A percentile compares a stretch with the other conserved stretches of the same genome.
phyloP scores from a whole-genome alignment of 2,329 filamentous ascomycete genomes.

The Fusarium nodosum region DNA sequence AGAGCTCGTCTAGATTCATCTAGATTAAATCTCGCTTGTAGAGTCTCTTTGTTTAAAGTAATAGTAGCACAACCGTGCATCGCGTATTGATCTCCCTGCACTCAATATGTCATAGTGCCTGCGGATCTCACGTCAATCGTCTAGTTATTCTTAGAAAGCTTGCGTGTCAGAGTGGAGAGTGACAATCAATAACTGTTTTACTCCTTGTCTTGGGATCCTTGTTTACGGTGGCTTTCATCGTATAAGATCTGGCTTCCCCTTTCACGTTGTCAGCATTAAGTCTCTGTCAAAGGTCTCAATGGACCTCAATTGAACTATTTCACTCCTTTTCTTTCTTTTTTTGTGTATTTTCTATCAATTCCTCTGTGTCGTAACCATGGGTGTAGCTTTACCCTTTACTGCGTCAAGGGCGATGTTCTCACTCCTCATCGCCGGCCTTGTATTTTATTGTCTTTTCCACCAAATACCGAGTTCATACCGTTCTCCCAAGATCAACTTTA shows the following conservation, averaged over 20 bases:
- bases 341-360: not conserved
- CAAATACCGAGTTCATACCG: slow-evolving; percentile 18
- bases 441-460: slow-evolving; percentile 38
- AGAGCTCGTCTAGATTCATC: not conserved
- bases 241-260: slow-evolving; percentile 34
- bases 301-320: slow-evolving; percentile 25
- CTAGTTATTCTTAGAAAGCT: slow-evolving; percentile 40
- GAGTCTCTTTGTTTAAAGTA: not conserved
- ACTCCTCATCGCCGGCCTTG: slow-evolving; percentile 30
- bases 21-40: not conserved
- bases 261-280: slow-evolving; percentile 1
- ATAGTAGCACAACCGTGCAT: slow-evolving; percentile 26
- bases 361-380: slow-evolving; percentile 30
- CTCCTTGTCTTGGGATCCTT: slow-evolving; percentile 32
- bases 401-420: slow-evolving; percentile 38
- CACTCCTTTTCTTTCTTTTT: slow-evolving; percentile 13
- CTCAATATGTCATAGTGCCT: slow-evolving; percentile 22
- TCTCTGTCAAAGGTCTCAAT: slow-evolving; percentile 15
- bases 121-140: slow-evolving; percentile 25
- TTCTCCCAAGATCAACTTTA: slow-evolving; percentile 30
- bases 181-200: slow-evolving; percentile 27
- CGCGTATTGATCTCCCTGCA: slow-evolving; percentile 18
- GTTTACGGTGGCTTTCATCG: slow-evolving; percentile 12
- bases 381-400: slow-evolving; percentile 42
- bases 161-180: slow-evolving; percentile 32